Evolutionary conservation across 129 eudicot genomes (phyloP), one percentile per base, ranked within the genome.

Genomic region (Flaveria sonorensis): DNA sequence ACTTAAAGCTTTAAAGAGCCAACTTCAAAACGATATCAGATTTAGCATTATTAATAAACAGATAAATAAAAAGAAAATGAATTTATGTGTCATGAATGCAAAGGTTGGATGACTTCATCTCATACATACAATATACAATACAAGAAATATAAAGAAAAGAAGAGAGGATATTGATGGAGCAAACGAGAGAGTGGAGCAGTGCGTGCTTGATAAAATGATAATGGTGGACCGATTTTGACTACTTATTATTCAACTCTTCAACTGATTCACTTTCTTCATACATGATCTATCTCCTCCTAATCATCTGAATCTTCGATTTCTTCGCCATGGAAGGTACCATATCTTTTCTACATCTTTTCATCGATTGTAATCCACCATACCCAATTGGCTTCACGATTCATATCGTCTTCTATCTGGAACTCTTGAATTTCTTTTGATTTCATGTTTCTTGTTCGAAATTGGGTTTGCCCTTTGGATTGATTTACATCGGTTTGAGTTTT

Each of bases 291-390:
- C 84, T 74, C 75, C 55, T 43, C 10, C 36, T 66, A 28, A 40
- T 42, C 76, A 24, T 19, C 66, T 59, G 28, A 75, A 47, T 74
- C 75, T 36, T 61, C 76, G 64, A 57, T 68, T 60, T 70, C 13
- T 57, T 68, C 77, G 76, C 36, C 65, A 81, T 81, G 84, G 84
- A 81, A 74, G 84, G 84, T 81, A 75, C 13, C 12, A 21, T 0
- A 36, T 36, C 1, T 36, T 36, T 36, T 36, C 40, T 36, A 36
- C 1, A 36, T 36, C 40, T 36, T 36, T 36, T 36, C 40, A 36
- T 36, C 40, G 1, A 36, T 6, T 36, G 0, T 36, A 36, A 51
- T 19, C 32, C 53, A 0, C 18, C 18, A 7, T 65, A 11, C 52
- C 4, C 11, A 45, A 45, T 45, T 45, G 50, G 10, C 50, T 45